Base-by-base conservation (phyloP, 305 asterid species). In the Petunia hybrid region DNA sequence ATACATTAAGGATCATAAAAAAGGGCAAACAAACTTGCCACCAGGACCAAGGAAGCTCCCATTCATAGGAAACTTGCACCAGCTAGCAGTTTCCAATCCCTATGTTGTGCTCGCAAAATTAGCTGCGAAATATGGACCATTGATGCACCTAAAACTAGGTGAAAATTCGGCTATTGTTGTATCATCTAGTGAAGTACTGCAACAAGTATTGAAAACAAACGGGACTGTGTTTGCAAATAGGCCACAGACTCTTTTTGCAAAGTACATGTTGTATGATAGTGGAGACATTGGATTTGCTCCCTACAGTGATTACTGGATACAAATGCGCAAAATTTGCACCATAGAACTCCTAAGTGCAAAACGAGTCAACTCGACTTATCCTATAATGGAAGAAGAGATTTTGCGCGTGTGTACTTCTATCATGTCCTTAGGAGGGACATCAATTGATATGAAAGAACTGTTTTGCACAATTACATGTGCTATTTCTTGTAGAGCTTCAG, bases 291-390 rank as follows among this genome's bases (percentile, higher is more conserved):
- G 7, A 0, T 46, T 46, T 46, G 55, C 55, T 46, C 55, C 55
- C 2, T 46, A 46, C 56, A 48, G 85, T 1, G 86, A 78, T 3
- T 84, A 77, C 46, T 84, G 89, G 89, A 67, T 78, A 7, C 86
- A 83, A 31, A 48, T 83, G 66, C 66, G 85, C 6, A 83, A 65
- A 69, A 78, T 86, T 64, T 88, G 55, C 55, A 46, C 0, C 10
- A 2, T 46, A 46, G 55, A 46, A 10, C 55, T 46, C 55, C 10
- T 46, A 46, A 46, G 53, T 7, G 10, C 53, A 3, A 46, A 46
- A 46, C 6, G 2, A 10, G 53, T 46, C 8, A 8, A 46, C 0
- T 46, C 55, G 12, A 46, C 55, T 46, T 46, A 46, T 61, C 67
- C 41, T 31, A 39, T 61, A 22, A 61, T 61, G 41, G n/a, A 61